Evolutionary conservation across 2,329 filamentous ascomycete species (phyloP), one percentile per base, ranked within the genome.

Genomic region (Cordyceps cateniannulata): DNA sequence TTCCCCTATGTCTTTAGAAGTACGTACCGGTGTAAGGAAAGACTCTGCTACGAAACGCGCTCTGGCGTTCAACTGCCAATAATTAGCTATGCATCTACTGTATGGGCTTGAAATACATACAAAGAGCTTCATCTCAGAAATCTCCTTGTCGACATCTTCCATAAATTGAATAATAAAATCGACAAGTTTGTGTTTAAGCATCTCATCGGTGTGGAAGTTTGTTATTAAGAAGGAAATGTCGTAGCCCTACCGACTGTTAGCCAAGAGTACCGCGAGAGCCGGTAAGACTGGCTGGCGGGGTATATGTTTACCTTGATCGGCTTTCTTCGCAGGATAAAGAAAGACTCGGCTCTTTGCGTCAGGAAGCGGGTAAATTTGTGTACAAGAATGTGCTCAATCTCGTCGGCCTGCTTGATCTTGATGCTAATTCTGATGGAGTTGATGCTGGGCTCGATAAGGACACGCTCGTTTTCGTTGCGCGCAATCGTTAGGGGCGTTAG

Each of bases 41-140:
- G 95, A 97, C 77, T 99, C 95, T 52, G 95, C 95, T 56, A 99
- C 93, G 73, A 98, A 99, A 81, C 95, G 88, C 73, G 95, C 95
- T 77, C 95, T 85, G 61, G 95, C 93, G 74, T 99, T 99, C 74
- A 99, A 81, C 93, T 97, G 70, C 58, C 35, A 12, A 40, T n/a
- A 57, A 40, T 61, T 51, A 61, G 53, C 58, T 35, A 63, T 61
- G 72, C 50, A 69, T 65, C 32, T 24, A 29, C 14, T 5, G 10
- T 25, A 20, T 58, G 32, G 29, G 18, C 2, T 45, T 3, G 22
- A 48, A n/a, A 51, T 35, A 81, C 91, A 68, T 84, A 97, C 93
- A 76, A 99, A 99, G 70, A 99, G 88, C 84, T 99, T 99, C 95
- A 99, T 98, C 79, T 99, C 96, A 3, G 95, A 98, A 63, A 99